Conservation (phyloP, 2,329 filamentous ascomycete species). For the Phoma sp. region DNA sequence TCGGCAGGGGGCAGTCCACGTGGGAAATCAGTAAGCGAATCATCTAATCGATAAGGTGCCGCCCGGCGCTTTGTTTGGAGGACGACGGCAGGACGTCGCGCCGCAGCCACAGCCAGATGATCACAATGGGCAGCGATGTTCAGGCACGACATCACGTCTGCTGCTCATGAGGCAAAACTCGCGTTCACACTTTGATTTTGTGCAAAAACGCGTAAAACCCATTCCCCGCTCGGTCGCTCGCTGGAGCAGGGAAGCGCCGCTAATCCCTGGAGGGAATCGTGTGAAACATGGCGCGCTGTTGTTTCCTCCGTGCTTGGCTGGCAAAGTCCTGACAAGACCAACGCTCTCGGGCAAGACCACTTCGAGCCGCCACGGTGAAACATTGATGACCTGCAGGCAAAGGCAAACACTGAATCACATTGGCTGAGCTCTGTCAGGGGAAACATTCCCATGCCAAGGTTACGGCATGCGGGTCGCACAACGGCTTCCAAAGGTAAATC, state of each 20-base stretch:
- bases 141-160: background rate
- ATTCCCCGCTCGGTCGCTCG: background rate
- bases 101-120: constrained; percentile 16
- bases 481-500: constrained; percentile 30
- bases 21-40: constrained; percentile 18
- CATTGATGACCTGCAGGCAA: constrained; percentile 7
- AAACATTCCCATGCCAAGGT: constrained; percentile 21
- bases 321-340: constrained; percentile 13
- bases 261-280: constrained; percentile 10
- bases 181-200: background rate
- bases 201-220: constrained; percentile 3
- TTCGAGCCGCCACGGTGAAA: constrained; percentile 20
- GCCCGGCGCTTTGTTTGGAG: constrained; percentile 1
- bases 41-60: constrained; percentile 14
- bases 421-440: constrained; percentile 34
- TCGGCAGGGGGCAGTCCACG: constrained; percentile 14
- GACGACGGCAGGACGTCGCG: constrained; percentile 7
- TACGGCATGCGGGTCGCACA: constrained; percentile 33
- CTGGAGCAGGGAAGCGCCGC: constrained; percentile 12
- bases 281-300: constrained; percentile 19
- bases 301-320: constrained; percentile 19
- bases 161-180: constrained; percentile 1
- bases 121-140: constrained; percentile 10
- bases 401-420: constrained; percentile 22
- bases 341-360: constrained; percentile 15